A percentile compares a stretch with the other conserved stretches of the same genome.
phyloP scores from a whole-genome alignment of 169 alveolate genomes.

The Cryptosporidium canis region DNA sequence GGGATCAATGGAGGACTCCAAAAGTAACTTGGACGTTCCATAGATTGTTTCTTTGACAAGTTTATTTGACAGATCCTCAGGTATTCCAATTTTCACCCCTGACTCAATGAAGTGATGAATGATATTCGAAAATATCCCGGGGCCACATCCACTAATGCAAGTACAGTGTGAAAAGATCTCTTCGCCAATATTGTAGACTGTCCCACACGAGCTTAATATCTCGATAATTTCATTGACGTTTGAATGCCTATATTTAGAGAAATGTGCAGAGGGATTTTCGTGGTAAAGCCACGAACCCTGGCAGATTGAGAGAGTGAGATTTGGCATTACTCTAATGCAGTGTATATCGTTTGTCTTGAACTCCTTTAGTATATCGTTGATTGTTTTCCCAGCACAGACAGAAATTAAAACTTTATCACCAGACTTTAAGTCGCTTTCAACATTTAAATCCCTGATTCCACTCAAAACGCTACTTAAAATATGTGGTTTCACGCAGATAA shows the following conservation, averaged over 20 bases:
- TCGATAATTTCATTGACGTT: conserved; percentile 10
- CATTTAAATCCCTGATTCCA: neutral
- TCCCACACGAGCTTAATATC: conserved; percentile 40
- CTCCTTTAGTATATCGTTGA: neutral
- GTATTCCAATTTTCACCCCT: conserved; percentile 18
- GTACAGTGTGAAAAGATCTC: conserved; percentile 45
- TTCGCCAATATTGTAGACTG: conserved; percentile 29
- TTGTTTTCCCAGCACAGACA: conserved; percentile 68
- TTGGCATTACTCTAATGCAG: conserved; percentile 65
- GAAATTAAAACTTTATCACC: conserved; percentile 56
- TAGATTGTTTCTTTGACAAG: conserved; percentile 41
- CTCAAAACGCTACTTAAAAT: neutral
- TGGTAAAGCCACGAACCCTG: conserved; percentile 51
- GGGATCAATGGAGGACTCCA: conserved; percentile 2
- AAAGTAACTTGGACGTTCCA: conserved; percentile 55
- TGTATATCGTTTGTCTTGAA: conserved; percentile 7
- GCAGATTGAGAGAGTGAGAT: conserved; percentile 36
- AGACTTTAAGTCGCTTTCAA: neutral
- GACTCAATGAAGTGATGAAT: conserved; percentile 27
- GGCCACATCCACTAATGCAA: conserved; percentile 66
- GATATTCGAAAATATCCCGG: conserved; percentile 46
- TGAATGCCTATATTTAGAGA: neutral
- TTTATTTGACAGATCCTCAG: conserved; percentile 22
- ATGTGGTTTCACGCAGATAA: conserved; percentile 57
- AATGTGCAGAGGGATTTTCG: conserved; percentile 43